These are phyloP conservation scores for Apiospora rasikravindrae DNA, from an alignment of 2,329 filamentous ascomycete species.

Conservation along the genomic window DNA sequence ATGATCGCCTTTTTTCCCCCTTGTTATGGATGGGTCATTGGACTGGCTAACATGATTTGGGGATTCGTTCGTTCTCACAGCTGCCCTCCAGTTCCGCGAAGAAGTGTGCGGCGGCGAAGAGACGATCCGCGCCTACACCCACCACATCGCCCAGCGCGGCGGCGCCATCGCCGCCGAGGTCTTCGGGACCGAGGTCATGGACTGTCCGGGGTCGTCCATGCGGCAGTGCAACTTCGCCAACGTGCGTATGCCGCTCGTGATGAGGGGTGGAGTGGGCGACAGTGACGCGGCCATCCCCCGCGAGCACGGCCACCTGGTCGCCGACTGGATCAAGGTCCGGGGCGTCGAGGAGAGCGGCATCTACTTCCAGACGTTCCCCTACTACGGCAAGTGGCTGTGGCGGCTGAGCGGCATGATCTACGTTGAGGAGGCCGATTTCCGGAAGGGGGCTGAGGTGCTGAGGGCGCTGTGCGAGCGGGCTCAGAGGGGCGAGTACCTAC, in stretches of 20 bases:
- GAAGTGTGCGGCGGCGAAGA: constrained; percentile 63
- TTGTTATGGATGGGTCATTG: neutral
- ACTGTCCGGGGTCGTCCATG: constrained; percentile 45
- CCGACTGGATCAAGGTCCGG: constrained; percentile 51
- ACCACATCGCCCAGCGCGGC: constrained; percentile 55
- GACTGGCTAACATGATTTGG: neutral
- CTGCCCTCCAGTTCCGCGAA: constrained; percentile 63
- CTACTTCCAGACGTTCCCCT: constrained; percentile 61
- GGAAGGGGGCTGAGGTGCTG: constrained; percentile 32
- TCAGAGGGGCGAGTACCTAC: constrained; percentile 44
- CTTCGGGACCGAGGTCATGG: constrained; percentile 64
- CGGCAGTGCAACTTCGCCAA: constrained; percentile 62
- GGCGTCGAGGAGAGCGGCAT: constrained; percentile 53
- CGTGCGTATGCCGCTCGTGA: constrained; percentile 56
- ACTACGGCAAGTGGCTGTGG: constrained; percentile 63
- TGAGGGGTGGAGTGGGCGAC: constrained; percentile 31
- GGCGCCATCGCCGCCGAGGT: constrained; percentile 54
- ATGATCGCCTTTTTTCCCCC: neutral
- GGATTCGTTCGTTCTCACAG: constrained; percentile 37
- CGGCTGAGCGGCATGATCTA: constrained; percentile 69
- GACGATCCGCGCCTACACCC: constrained; percentile 58
- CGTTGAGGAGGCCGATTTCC: constrained; percentile 65
- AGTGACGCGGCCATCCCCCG: neutral
- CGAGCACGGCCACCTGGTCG: constrained; percentile 36
- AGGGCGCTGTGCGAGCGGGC: constrained; percentile 45